These are phyloP conservation scores for Ganoderma sp. DNA, from an alignment of 1,284 basidiomycete species.

Conservation along the genomic window DNA sequence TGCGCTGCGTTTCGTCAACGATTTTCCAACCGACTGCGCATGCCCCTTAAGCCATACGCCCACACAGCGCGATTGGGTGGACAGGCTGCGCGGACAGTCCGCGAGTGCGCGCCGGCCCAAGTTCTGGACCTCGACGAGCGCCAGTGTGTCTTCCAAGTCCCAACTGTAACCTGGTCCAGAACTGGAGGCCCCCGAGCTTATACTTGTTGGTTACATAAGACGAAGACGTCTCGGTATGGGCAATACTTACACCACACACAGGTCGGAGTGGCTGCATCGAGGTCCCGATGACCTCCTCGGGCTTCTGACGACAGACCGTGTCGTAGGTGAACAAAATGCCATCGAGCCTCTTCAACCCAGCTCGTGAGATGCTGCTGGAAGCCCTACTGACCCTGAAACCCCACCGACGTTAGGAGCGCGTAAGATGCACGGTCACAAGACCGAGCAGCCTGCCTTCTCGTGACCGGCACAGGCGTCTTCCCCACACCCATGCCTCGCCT, in stretches of 20 bases:
- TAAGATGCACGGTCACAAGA: constrained; percentile 29
- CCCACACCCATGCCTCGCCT: constrained; percentile 21
- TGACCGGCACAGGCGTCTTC: constrained; percentile 30
- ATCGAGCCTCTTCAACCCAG: no score
- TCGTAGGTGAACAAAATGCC: background rate
- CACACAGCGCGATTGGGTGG: background rate
- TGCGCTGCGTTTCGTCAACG: background rate
- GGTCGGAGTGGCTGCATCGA: no score
- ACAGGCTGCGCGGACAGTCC: no score
- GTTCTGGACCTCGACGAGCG: background rate
- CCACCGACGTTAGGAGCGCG: constrained; percentile 10
- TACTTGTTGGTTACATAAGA: background rate
- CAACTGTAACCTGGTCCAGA: background rate
- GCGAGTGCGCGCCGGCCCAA: background rate
- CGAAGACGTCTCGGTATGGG: background rate
- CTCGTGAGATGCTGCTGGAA: no score
- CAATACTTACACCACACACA: no score
- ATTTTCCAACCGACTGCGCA: constrained; percentile 6
- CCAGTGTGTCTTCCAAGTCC: background rate
- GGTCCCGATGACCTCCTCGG: background rate
- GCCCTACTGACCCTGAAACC: background rate
- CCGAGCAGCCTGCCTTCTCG: constrained; percentile 32
- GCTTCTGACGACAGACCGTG: background rate
- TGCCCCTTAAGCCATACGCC: background rate
- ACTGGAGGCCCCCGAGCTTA: background rate